These are phyloP conservation scores for Monilinia fructigena DNA, from an alignment of 2,329 filamentous ascomycete species.

Conservation along the genomic window DNA sequence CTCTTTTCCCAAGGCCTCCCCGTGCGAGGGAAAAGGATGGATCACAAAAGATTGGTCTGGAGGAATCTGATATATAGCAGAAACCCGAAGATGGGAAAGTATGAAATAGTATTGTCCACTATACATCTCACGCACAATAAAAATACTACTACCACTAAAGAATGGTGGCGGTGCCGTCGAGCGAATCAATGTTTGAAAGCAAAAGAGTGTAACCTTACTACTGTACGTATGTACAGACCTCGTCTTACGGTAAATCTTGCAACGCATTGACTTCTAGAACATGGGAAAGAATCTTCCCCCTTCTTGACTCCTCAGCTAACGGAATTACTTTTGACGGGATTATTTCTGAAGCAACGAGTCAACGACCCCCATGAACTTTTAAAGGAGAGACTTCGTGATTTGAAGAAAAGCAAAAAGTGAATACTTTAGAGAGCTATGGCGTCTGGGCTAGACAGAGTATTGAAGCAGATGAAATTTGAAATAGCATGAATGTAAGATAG, in stretches of 20 bases:
- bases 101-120: not conserved
- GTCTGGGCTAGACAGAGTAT: not conserved
- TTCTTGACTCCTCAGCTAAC: not conserved
- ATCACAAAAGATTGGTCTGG: not conserved
- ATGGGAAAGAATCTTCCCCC: not conserved
- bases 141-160: not conserved
- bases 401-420: not conserved
- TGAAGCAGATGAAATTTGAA: not conserved
- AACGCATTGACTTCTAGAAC: constrained; percentile 7
- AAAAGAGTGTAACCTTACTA: not conserved
- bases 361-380: too few relatives aligned
- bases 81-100: not conserved
- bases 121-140: not conserved
- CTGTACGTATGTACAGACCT: too few relatives aligned
- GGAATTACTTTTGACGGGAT: not conserved
- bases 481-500: not conserved
- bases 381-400: not conserved
- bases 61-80: not conserved
- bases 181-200: not conserved
- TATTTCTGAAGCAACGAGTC: not conserved
- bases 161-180: not conserved
- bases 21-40: not conserved
- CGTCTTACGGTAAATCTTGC: not conserved
- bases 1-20: too few relatives aligned
- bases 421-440: not conserved